Percentiles rank a stretch among this genome's conserved stretches.
Evolutionary conservation across 1,284 basidiomycete genomes (phyloP).

Genomic region (Ustilago xerochloae): DNA sequence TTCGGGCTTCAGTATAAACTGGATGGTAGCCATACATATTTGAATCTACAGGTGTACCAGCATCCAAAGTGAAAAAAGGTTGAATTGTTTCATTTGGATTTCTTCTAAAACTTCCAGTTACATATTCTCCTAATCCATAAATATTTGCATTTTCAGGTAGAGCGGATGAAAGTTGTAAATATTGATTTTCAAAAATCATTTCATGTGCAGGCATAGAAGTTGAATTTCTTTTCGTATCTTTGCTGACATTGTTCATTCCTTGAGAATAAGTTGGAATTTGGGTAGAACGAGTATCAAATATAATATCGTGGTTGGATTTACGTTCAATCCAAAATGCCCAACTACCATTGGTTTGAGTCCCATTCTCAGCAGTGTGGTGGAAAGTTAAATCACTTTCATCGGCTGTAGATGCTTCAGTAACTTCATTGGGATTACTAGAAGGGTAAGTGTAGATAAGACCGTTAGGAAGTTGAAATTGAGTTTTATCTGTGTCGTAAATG

Average conservation of each 20-base stretch:
- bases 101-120: constrained; percentile 75
- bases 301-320: constrained; percentile 71
- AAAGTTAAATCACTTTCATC: constrained; percentile 71
- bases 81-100: constrained; percentile 75
- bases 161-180: constrained; percentile 72
- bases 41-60: constrained; percentile 30
- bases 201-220: constrained; percentile 59
- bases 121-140: constrained; percentile 81
- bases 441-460: constrained; percentile 77
- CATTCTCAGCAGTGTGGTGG: constrained; percentile 73
- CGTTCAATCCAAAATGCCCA: constrained; percentile 82
- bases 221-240: constrained; percentile 46
- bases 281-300: constrained; percentile 78
- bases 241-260: constrained; percentile 32
- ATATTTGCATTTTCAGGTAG: constrained; percentile 74
- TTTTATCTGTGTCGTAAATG: constrained; percentile 74
- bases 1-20: constrained; percentile 77
- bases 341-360: constrained; percentile 66
- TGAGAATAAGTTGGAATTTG: constrained; percentile 55
- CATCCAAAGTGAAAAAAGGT: constrained; percentile 78
- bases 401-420: constrained; percentile 33
- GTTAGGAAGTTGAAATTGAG: constrained; percentile 77
- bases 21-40: constrained; percentile 78
- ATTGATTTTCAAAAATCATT: constrained; percentile 77
- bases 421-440: constrained; percentile 38